Conservation (phyloP, 1,139 yeast species). For the Geotrichum europaeum region DNA sequence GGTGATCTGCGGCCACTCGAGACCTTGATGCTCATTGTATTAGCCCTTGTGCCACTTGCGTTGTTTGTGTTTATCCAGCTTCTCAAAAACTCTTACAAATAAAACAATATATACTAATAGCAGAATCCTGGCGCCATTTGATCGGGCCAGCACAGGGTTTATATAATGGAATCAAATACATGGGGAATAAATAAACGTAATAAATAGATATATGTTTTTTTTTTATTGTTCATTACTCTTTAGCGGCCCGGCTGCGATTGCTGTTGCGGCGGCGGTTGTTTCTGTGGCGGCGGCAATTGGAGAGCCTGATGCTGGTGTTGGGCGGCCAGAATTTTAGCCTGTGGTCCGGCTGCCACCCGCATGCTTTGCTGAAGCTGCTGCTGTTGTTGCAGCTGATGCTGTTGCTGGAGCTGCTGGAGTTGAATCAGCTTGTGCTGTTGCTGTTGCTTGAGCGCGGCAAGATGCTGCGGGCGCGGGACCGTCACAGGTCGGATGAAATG, state of each 20-base stretch:
- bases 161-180: background rate
- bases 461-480: conserved; percentile 15
- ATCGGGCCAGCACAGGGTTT: background rate
- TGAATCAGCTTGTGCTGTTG: conserved; percentile 20
- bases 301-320: conserved; percentile 18
- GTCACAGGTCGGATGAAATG: conserved; percentile 13
- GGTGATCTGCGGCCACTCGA: conserved; percentile 24
- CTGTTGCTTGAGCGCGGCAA: conserved; percentile 35
- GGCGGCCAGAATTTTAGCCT: background rate
- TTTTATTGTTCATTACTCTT: conserved; percentile 20
- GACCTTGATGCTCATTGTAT: conserved; percentile 10
- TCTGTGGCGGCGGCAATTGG: conserved; percentile 34
- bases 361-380: conserved; percentile 5
- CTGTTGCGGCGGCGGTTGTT: conserved; percentile 29
- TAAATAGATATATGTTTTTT: conserved; percentile 16
- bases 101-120: background rate
- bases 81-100: conserved; percentile 13
- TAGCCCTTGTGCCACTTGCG: conserved; percentile 22
- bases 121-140: background rate
- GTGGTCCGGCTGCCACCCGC: background rate
- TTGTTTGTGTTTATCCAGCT: conserved; percentile 16
- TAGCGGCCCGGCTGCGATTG: conserved; percentile 25
- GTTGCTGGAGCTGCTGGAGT: conserved; percentile 27
- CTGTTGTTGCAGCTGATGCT: conserved; percentile 35
- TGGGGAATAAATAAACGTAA: background rate